Evolutionary conservation across 805 yeast genomes (phyloP).

Genomic region (Komagataella pastoris): DNA sequence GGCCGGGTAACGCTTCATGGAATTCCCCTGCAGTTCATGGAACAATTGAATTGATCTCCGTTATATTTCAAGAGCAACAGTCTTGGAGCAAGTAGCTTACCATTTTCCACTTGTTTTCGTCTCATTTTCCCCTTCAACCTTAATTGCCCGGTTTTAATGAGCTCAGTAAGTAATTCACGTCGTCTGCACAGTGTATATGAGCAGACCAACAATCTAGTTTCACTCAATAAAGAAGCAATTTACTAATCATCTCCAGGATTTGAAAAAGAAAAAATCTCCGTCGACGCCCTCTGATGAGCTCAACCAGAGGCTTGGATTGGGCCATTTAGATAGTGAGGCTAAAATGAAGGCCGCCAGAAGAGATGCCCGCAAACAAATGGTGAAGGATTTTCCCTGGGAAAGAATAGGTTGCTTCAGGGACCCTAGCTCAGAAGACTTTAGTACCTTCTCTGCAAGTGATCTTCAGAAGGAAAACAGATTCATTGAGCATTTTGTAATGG

Average conservation of each 20-base stretch:
- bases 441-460: conserved; percentile 2
- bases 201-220: neutral
- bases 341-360: neutral
- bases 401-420: conserved; percentile 19
- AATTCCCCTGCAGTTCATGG: neutral
- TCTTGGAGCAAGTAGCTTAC: neutral
- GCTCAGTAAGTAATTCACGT: neutral
- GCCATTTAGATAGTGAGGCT: neutral
- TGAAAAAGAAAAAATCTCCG: neutral
- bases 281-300: neutral
- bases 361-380: neutral
- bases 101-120: neutral
- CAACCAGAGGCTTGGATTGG: neutral
- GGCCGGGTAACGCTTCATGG: neutral
- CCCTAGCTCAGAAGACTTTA: conserved; percentile 7
- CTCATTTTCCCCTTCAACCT: neutral
- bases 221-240: neutral
- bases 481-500: conserved; percentile 47
- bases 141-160: neutral
- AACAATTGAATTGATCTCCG: neutral
- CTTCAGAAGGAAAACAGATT: conserved; percentile 14
- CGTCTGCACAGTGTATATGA: neutral
- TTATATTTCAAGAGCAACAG: neutral
- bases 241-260: neutral
- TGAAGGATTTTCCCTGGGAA: conserved; percentile 18